Evolutionary conservation across 2,329 filamentous ascomycete genomes (phyloP).

Genomic region (Ophiostoma pallidulum): DNA sequence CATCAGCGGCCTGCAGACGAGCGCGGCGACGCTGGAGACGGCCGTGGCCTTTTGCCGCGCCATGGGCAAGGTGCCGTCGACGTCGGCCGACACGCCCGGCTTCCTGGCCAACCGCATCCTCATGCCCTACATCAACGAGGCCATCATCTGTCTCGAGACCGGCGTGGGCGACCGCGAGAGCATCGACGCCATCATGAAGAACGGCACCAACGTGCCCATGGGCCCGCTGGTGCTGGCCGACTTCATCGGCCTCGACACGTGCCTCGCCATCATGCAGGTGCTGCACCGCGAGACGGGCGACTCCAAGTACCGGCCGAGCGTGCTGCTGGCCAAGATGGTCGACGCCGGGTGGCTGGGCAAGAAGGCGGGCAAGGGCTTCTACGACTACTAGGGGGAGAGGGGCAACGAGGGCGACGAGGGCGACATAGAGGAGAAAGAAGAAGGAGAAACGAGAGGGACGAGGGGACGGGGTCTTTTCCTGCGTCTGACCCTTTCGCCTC

Average conservation of each 20-base stretch:
- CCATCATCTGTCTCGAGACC: conserved; percentile 90
- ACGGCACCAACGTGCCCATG: conserved; percentile 98
- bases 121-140: conserved; percentile 99
- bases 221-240: conserved; percentile 87
- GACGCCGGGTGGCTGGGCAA: conserved; percentile 96
- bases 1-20: conserved; percentile 89
- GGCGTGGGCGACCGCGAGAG: conserved; percentile 80
- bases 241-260: conserved; percentile 96
- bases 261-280: conserved; percentile 93
- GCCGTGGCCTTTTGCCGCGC: conserved; percentile 77
- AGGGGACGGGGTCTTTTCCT: no score
- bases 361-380: conserved; percentile 95
- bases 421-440: no score
- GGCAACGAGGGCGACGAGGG: no score
- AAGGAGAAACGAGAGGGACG: no score
- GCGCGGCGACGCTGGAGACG: conserved; percentile 66
- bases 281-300: conserved; percentile 86
- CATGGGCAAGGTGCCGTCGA: conserved; percentile 88
- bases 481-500: no score
- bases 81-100: conserved; percentile 81
- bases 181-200: conserved; percentile 98
- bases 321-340: conserved; percentile 88
- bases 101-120: conserved; percentile 95
- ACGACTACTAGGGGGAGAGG: conserved; percentile 59
- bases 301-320: conserved; percentile 86